A percentile compares a stretch with the other conserved stretches of the same genome.
These are phyloP conservation scores for Hemileia vastatrix DNA, from an alignment of 1,284 basidiomycete species.

Conservation along the genomic window DNA sequence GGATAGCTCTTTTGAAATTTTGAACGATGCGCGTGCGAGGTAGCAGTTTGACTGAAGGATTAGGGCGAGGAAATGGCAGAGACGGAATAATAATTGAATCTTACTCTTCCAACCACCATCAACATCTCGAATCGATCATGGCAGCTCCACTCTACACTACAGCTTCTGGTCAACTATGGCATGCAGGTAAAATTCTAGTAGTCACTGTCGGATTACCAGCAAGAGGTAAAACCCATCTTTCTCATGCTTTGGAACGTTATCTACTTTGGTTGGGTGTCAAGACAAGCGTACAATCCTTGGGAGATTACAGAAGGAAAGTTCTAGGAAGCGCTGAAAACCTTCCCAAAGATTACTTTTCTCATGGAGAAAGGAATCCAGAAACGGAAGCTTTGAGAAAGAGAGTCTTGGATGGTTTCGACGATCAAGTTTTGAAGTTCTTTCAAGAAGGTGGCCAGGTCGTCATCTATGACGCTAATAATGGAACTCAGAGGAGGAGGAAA, in stretches of 20 bases:
- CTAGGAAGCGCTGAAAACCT: constrained; percentile 77
- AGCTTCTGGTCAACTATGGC: constrained; percentile 62
- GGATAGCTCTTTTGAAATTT: too few relatives aligned
- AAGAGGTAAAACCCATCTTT: constrained; percentile 90
- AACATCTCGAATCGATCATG: background rate
- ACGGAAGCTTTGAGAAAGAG: constrained; percentile 65
- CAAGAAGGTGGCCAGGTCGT: constrained; percentile 76
- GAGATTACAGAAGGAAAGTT: constrained; percentile 82
- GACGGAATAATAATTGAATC: too few relatives aligned
- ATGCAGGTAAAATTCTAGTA: constrained; percentile 88
- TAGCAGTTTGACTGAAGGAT: too few relatives aligned
- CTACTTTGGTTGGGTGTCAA: constrained; percentile 95
- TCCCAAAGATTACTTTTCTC: constrained; percentile 80
- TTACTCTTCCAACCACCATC: background rate
- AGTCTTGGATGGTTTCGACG: constrained; percentile 71
- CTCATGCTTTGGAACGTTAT: constrained; percentile 86
- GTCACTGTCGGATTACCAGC: constrained; percentile 79
- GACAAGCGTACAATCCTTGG: constrained; percentile 82
- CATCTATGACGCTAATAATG: constrained; percentile 97
- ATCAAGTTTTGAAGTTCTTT: constrained; percentile 82
- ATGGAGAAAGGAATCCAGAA: constrained; percentile 64
- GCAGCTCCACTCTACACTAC: constrained; percentile 35
- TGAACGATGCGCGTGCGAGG: too few relatives aligned
- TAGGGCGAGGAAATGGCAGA: too few relatives aligned
- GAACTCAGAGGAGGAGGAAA: constrained; percentile 59